Percentiles rank a stretch among this genome's conserved stretches.
Conservation (phyloP, 441 rosid species). For the Codiaeum variegatum region DNA sequence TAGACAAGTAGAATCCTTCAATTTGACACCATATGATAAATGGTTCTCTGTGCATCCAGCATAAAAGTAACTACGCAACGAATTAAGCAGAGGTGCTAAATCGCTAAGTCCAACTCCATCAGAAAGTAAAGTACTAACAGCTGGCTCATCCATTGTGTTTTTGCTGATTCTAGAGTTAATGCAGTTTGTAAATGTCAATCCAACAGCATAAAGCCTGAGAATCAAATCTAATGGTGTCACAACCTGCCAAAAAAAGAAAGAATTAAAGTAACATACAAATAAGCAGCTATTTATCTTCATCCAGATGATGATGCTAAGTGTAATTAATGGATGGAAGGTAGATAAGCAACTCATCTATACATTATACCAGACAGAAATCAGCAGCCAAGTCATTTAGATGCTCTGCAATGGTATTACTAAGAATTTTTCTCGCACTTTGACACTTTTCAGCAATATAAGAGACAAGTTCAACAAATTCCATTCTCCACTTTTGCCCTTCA, state of each 20-base stretch:
- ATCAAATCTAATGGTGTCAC: constrained; percentile 44
- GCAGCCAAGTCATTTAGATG: constrained; percentile 43
- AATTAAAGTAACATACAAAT: constrained; percentile 18
- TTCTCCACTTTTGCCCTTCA: constrained; percentile 35
- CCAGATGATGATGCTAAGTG: constrained; percentile 18
- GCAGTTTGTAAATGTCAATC: constrained; percentile 41
- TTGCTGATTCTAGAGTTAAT: constrained; percentile 29
- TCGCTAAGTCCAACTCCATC: constrained; percentile 40
- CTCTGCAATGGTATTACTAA: constrained; percentile 47
- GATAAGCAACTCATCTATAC: constrained; percentile 20
- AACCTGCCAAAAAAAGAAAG: constrained; percentile 50
- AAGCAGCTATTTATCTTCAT: constrained; percentile 6
- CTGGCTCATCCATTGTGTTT: constrained; percentile 38
- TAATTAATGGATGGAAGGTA: constrained; percentile 13
- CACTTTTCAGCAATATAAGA: constrained; percentile 70
- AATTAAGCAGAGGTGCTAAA: constrained; percentile 43
- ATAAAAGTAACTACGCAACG: constrained; percentile 40
- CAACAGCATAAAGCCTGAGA: constrained; percentile 66
- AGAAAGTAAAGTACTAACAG: constrained; percentile 38
- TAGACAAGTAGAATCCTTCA: constrained; percentile 22
- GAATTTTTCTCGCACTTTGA: constrained; percentile 35
- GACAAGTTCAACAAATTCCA: constrained; percentile 58
- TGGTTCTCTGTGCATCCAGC: constrained; percentile 23
- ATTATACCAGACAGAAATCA: constrained; percentile 51
- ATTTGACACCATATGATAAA: constrained; percentile 21